phyloP scores from a whole-genome alignment of 2,329 filamentous ascomycete genomes.

The Xylariaceae sp. region DNA sequence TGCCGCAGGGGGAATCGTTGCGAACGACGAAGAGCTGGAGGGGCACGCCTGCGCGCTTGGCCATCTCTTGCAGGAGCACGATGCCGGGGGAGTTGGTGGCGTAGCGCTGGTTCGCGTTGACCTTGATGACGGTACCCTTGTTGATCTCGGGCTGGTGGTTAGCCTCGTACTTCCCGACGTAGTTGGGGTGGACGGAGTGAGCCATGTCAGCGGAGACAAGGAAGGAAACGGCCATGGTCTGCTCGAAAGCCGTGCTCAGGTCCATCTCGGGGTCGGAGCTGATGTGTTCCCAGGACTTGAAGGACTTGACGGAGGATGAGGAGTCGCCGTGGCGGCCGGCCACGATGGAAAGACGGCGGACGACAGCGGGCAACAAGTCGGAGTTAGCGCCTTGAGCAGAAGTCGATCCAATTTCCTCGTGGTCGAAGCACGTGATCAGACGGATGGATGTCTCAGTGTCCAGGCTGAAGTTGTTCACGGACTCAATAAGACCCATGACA shows the following conservation, averaged over 20 bases:
- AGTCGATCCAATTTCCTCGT: slow-evolving; percentile 92
- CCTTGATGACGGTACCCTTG: slow-evolving; percentile 91
- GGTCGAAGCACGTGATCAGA: slow-evolving; percentile 91
- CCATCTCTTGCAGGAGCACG: slow-evolving; percentile 83
- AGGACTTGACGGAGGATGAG: slow-evolving; percentile 37
- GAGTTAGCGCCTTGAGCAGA: slow-evolving; percentile 93
- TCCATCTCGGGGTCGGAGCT: slow-evolving; percentile 52
- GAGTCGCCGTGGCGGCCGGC: slow-evolving; percentile 49
- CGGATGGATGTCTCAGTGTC: slow-evolving; percentile 77
- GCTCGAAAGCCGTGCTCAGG: slow-evolving; percentile 79
- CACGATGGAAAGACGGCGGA: slow-evolving; percentile 79
- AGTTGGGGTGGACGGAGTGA: slow-evolving; percentile 94
- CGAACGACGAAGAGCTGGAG: slow-evolving; percentile 93
- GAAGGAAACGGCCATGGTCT: slow-evolving; percentile 86
- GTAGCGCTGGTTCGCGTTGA: slow-evolving; percentile 97
- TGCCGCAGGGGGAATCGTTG: slow-evolving; percentile 91
- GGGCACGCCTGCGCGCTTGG: slow-evolving; percentile 68
- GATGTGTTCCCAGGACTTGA: slow-evolving; percentile 60
- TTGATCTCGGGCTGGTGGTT: slow-evolving; percentile 94
- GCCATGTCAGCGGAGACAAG: slow-evolving; percentile 97
- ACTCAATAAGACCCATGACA: slow-evolving; percentile 77
- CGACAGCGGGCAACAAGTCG: slow-evolving; percentile 80
- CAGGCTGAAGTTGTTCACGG: slow-evolving; percentile 60
- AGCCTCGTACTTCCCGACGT: slow-evolving; percentile 81
- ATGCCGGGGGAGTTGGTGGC: slow-evolving; percentile 95